Evolutionary conservation across 495 filamentous ascomycete species (phyloP), one percentile per base, ranked within the genome.

Genomic region (Parmelia sp.): DNA sequence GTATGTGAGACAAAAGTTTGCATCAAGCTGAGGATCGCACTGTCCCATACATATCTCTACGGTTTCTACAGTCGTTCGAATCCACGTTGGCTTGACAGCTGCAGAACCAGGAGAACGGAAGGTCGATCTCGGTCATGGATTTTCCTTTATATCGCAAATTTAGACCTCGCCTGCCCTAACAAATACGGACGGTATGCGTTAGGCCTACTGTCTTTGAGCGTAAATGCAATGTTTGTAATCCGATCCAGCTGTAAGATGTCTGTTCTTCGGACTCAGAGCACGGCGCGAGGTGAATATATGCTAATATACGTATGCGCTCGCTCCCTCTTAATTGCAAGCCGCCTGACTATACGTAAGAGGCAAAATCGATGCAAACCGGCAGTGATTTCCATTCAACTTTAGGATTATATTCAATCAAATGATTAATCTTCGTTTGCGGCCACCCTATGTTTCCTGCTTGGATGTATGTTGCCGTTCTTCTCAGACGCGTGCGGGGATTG

Each of bases 381-480:
- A 19, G 27, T 31, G 25, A 53, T 4, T 29, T 31, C 11, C 27
- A 31, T 53, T 25, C 25, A 53, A 53, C 14, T 15, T 31, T 23
- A 31, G 14, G 27, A 31, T 31, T 25, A 53, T 17, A 53, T 17
- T 17, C 8, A 53, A 53, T 11, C 47, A 51, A 27, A 51, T 17
- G 47, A 29, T 14, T 11, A 27, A 51, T 51, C 0, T 29, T 51
- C 3, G 14, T 53, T 15, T 29, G 45, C 35, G 35, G 39, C 71
- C 70, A 88, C 77, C 58, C 75, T 74, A n/a, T 66, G 71, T 70
- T 81, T 75, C 33, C 85, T 77, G 69, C 85, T 87, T 4, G 86
- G 85, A 72, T 88, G 86, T 17, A 88, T 73, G 56, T 76, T 75
- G 44, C 77, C 76, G 61, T 77, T 72, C 19, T 78, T 74, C 21